Evolutionary conservation across 2,329 filamentous ascomycete genomes (phyloP).

Genomic region (Fusarium camptoceras): DNA sequence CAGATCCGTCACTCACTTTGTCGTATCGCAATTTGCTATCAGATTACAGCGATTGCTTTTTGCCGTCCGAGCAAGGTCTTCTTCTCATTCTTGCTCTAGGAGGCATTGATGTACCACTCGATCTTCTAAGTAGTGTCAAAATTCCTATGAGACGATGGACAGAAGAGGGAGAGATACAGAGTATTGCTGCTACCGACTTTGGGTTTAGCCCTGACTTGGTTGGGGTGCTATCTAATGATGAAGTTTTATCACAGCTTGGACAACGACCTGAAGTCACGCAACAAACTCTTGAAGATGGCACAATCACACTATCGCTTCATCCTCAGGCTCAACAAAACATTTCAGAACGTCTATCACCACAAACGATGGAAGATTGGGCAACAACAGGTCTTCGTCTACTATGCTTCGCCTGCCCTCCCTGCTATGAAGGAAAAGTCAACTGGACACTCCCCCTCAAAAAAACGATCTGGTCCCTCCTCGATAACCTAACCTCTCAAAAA

Average conservation of each 20-base stretch:
- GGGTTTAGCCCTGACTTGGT: slow-evolving; percentile 41
- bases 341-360: slow-evolving; percentile 13
- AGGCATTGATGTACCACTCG: slow-evolving; percentile 38
- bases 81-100: slow-evolving; percentile 45
- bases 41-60: slow-evolving; percentile 45
- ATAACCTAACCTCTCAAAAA: slow-evolving; percentile 27
- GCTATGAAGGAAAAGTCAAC: slow-evolving; percentile 49
- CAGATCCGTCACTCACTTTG: slow-evolving; percentile 19
- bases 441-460: slow-evolving; percentile 46
- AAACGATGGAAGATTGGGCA: slow-evolving; percentile 38
- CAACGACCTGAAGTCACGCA: slow-evolving; percentile 28
- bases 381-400: slow-evolving; percentile 41
- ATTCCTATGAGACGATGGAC: slow-evolving; percentile 44
- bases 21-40: slow-evolving; percentile 44
- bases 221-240: slow-evolving; percentile 31
- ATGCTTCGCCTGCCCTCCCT: slow-evolving; percentile 49
- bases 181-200: slow-evolving; percentile 36
- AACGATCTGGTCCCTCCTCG: slow-evolving; percentile 46
- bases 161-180: slow-evolving; percentile 45
- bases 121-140: slow-evolving; percentile 40
- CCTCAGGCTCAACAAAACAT: slow-evolving; percentile 1
- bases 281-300: slow-evolving; percentile 35
- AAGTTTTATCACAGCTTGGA: slow-evolving; percentile 3
- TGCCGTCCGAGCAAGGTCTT: slow-evolving; percentile 41
- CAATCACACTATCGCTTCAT: slow-evolving; percentile 33